Evolutionary conservation across 345 rosid species (phyloP), one percentile per base, ranked within the genome.

Genomic region (Trapa bicornis): DNA sequence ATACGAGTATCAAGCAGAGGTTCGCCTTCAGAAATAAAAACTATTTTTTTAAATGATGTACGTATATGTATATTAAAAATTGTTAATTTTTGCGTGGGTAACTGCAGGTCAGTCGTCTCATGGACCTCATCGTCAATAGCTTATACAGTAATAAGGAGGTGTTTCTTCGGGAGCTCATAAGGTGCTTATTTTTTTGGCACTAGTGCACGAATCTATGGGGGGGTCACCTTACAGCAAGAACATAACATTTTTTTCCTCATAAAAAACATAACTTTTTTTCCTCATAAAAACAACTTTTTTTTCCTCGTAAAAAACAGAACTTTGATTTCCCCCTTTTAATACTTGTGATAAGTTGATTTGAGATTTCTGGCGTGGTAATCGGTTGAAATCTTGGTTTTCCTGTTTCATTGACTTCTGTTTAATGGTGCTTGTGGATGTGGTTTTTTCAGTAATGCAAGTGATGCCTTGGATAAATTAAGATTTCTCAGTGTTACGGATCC

Each of bases 51-150:
- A 41, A 37, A 10, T 65, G 16, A 42, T 16, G 6, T 37, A 22
- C 6, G 3, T 45, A n/a, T n/a, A 17, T 43, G n/a, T 17, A 14
- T 17, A 5, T 47, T 6, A n/a, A 2, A 12, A 38, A n/a, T 56
- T 53, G 63, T 53, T 37, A 41, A 3, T 15, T 41, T 1, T 50
- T 47, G 38, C 35, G 33, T 66, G 41, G 50, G 37, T 15, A 5
- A 53, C 54, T 71, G 68, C 89, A 94, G 99, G 97, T 94, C 70
- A 94, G 99, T 72, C 96, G 99, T 14, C 92, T 94, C 61, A 91
- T 94, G 99, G 97, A 94, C 84, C 92, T 94, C 68, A 91, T 94
- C 65, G 99, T 94, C 68, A 91, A 94, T 79, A 84, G 90, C 82
- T 76, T 94, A 74, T 94, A 94, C 82, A 89, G 96, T 75, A 94